Evolutionary conservation across 1,284 basidiomycete genomes (phyloP), one percentile per base, ranked within the genome.

Genomic region (Trichosporon coremiiforme): DNA sequence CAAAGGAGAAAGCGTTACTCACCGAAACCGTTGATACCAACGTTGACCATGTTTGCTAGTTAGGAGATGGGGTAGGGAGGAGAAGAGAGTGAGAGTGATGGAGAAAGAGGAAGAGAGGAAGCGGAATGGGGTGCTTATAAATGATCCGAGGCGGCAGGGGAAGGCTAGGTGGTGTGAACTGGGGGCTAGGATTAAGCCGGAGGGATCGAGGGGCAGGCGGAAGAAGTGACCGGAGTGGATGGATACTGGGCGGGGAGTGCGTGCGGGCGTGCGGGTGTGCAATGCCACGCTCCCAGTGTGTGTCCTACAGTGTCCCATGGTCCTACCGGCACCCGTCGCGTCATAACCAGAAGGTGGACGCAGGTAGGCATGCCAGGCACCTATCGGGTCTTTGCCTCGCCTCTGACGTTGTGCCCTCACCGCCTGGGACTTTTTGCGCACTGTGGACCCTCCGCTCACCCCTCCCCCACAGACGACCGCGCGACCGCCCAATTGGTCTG

Each of bases 1-100:
- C 38, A 38, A 15, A 33, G 55, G 4, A n/a, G 55, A 33, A 60
- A 17, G 55, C 20, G 45, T 66, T 71, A 82, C 91, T 83, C 81
- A 94, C 93, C 93, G 86, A 95, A 95, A 87, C 93, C 93, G 87
- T 96, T 96, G 87, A 96, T 95, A 80, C 94, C 94, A 83, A 94
- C 92, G 86, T 93, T 91, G 85, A 93, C 89, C 85, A 85, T 86
- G 73, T 68, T 84, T 70, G 68, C 45, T 68, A 64, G 66, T 63
- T 68, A 70, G 68, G 68, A 64, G 50, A 63, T 66, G 47, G n/a
- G 50, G 63, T 65, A 63, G 47, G 33, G 20, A 22, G 63, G 60
- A 7, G 50, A 65, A 60, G 67, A 68, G 64, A 69, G 60, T 55
- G 57, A 67, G 33, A 55, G 65, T 33, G 66, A 45, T 67, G 66